phyloP scores from a whole-genome alignment of 106 monocot genomes.

The Dendrobium huoshanense region DNA sequence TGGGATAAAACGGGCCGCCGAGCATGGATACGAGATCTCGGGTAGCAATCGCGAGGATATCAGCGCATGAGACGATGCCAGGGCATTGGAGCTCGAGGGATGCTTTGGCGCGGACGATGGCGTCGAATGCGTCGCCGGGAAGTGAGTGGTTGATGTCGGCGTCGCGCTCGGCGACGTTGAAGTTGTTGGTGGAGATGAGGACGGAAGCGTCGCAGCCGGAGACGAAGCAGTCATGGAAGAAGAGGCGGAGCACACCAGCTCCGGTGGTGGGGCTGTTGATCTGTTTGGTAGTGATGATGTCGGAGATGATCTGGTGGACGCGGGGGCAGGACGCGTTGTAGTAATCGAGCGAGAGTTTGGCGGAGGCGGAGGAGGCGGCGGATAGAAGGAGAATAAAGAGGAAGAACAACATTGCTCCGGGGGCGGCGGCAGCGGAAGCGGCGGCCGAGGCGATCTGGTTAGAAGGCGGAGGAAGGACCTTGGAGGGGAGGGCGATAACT shows the following conservation, averaged over 20 bases:
- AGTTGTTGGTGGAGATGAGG: conserved; percentile 45
- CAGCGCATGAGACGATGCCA: conserved; percentile 84
- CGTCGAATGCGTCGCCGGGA: conserved; percentile 65
- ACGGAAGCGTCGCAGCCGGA: conserved; percentile 62
- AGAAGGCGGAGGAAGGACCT: too few species aligned
- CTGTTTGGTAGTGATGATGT: conserved; percentile 22
- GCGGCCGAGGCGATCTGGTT: too few species aligned
- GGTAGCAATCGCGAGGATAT: conserved; percentile 72
- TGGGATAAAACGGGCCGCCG: conserved; percentile 46
- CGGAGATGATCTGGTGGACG: conserved; percentile 15
- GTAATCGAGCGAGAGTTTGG: conserved; percentile 11
- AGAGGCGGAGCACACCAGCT: conserved; percentile 27
- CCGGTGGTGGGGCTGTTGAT: conserved; percentile 14
- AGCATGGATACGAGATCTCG: conserved; percentile 60
- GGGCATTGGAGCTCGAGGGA: conserved; percentile 76
- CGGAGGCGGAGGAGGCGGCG: not conserved
- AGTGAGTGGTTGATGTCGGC: conserved; percentile 56
- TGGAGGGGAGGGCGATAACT: not conserved
- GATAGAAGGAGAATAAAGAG: not conserved
- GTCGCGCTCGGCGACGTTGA: conserved; percentile 47
- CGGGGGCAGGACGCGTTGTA: conserved; percentile 17
- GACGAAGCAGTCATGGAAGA: conserved; percentile 28
- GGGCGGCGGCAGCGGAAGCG: not conserved
- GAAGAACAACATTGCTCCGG: not conserved
- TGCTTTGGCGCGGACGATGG: conserved; percentile 58